Evolutionary conservation across 495 filamentous ascomycete genomes (phyloP), one percentile per base, ranked within the genome.

Genomic region (Darksidea phi): DNA sequence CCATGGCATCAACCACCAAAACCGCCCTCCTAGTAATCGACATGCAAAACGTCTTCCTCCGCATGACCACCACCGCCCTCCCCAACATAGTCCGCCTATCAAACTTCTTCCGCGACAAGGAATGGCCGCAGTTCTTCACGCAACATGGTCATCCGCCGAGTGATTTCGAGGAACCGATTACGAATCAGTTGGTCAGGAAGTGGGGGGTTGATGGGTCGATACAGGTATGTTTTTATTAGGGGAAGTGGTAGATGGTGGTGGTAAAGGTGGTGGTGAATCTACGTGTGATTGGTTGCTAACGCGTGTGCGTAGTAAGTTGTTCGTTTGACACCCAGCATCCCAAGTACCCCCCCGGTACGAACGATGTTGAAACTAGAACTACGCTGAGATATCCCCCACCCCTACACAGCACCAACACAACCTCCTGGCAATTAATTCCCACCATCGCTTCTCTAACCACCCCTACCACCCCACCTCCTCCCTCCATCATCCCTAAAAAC

Each of bases 111-210:
- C 23, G 51, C 24, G 6, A 56, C 17, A 34, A 62, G 11, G 23
- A 32, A 48, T 56, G 63, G 20, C 76, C 76, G 26, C 53, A 67
- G 41, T 61, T 78, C 60, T 73, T 75, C 68, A 77, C 76, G n/a
- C 76, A 78, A 57, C 76, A 78, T 56, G 74, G 76, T 42, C 76
- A 78, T 57, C 59, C 73, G 0, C 49, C 67, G 6, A 54, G 54
- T 15, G 71, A 77, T 20, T 72, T 78, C 54, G 65, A 54, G 1
- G 64, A 67, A 4, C 72, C 74, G 4, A 70, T 67, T 56, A 61
- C 42, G n/a, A 78, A 78, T 64, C 75, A 76, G 47, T 67, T 78
- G 12, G 75, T 78, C 34, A 46, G 65, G 10, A 78, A 75, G 65
- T 75, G 75, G 76, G 74, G 73, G n/a, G 58, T 60, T 1, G 49